Evolutionary conservation across 1,139 yeast genomes (phyloP).

Genomic region (Yamadazyma atlantica): DNA sequence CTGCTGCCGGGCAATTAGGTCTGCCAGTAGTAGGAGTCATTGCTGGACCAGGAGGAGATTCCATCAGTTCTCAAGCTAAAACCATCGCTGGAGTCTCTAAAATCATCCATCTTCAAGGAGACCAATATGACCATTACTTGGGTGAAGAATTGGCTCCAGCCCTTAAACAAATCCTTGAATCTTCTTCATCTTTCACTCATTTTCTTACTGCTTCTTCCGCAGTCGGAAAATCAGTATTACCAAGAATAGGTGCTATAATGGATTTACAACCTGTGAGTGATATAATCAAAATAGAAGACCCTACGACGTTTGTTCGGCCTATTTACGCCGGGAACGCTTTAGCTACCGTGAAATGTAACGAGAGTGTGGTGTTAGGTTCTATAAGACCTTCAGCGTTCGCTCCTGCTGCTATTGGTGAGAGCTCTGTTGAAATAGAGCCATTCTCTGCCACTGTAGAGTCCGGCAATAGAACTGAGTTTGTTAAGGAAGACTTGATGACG

Average conservation of each 20-base stretch:
- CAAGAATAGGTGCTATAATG: conserved; percentile 81
- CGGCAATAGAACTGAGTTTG: conserved; percentile 50
- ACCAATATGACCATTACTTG: conserved; percentile 52
- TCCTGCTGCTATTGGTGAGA: conserved; percentile 53
- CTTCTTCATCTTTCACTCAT: conserved; percentile 49
- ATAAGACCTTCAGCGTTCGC: conserved; percentile 83
- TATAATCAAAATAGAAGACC: conserved; percentile 62
- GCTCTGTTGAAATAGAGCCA: conserved; percentile 33
- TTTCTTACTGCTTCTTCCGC: conserved; percentile 82
- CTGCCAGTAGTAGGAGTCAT: conserved; percentile 65
- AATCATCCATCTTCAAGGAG: conserved; percentile 51
- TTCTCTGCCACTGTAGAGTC: conserved; percentile 35
- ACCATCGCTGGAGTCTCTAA: conserved; percentile 43
- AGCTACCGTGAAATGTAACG: conserved; percentile 75
- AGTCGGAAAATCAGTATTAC: conserved; percentile 82
- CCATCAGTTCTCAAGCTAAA: conserved; percentile 37
- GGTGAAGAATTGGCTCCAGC: conserved; percentile 71
- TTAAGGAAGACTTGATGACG: conserved; percentile 68
- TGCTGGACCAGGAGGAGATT: conserved; percentile 53
- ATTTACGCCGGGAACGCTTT: conserved; percentile 95
- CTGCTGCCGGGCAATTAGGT: conserved; percentile 65
- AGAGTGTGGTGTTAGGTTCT: conserved; percentile 64
- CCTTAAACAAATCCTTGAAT: conserved; percentile 47
- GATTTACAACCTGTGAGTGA: conserved; percentile 90
- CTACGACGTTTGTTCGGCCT: conserved; percentile 83